Evolutionary conservation across 2,329 filamentous ascomycete genomes (phyloP).

Genomic region (Coniosporium tulheliwenetii): DNA sequence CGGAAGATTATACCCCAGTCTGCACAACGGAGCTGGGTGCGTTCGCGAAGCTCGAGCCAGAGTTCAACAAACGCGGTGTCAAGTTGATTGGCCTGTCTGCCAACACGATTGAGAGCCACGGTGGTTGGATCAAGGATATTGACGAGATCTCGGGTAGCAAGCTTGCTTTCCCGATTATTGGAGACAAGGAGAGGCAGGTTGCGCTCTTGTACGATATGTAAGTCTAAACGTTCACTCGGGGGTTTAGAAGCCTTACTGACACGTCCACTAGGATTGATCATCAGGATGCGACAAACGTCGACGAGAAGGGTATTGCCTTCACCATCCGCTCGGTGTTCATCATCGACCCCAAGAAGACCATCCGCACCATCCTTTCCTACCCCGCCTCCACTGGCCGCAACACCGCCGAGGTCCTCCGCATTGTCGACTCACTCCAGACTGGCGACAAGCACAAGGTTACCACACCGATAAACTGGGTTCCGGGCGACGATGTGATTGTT

Average conservation of each 20-base stretch:
- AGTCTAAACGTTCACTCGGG: constrained; percentile 8
- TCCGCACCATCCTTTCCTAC: constrained; percentile 46
- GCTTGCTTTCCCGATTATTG: constrained; percentile 36
- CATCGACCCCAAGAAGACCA: constrained; percentile 50
- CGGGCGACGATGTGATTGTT: constrained; percentile 45
- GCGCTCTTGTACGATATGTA: constrained; percentile 36
- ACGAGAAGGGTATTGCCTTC: constrained; percentile 40
- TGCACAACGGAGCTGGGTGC: constrained; percentile 50
- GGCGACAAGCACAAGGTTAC: constrained; percentile 45
- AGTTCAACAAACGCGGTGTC: constrained; percentile 45
- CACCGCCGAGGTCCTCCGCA: constrained; percentile 35
- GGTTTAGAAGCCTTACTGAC: constrained; percentile 2
- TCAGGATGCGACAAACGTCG: constrained; percentile 43
- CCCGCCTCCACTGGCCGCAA: constrained; percentile 44
- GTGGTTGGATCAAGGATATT: constrained; percentile 37
- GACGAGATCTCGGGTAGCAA: constrained; percentile 32
- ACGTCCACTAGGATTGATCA: constrained; percentile 26
- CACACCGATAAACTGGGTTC: constrained; percentile 47
- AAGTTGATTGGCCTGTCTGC: constrained; percentile 44
- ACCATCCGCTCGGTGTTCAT: constrained; percentile 51
- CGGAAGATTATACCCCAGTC: constrained; percentile 43
- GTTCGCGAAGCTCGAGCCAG: constrained; percentile 47
- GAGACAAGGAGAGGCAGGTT: constrained; percentile 36
- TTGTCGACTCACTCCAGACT: constrained; percentile 36
- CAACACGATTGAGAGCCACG: constrained; percentile 34